phyloP scores from a whole-genome alignment of 2,329 filamentous ascomycete genomes.

The Sporothrix luriei region DNA sequence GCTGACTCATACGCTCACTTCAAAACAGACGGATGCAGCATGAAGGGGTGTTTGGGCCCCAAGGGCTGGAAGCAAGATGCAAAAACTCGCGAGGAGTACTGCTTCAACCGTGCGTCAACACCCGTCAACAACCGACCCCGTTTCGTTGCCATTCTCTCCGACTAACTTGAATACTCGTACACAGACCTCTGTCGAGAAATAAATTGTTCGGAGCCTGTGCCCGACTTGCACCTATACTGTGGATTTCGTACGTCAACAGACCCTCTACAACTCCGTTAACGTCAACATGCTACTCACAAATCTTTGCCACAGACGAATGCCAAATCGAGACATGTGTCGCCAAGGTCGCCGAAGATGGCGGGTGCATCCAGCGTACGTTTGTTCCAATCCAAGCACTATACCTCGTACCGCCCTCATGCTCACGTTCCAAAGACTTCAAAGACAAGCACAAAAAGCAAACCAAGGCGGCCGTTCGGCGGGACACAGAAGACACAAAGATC shows the following conservation, averaged over 20 bases:
- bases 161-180: neutral
- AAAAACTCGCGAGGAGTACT: conserved; percentile 30
- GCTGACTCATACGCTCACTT: neutral
- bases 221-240: conserved; percentile 29
- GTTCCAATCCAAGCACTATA: neutral
- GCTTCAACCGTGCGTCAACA: conserved; percentile 29
- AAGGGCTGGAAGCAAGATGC: conserved; percentile 30
- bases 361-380: conserved; percentile 30
- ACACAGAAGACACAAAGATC: neutral
- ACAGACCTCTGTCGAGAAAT: conserved; percentile 30
- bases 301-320: conserved; percentile 30
- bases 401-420: neutral
- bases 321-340: neutral
- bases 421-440: neutral
- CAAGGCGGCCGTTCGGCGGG: conserved; percentile 9
- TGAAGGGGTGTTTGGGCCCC: conserved; percentile 21
- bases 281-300: too few species aligned
- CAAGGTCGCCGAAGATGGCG: conserved; percentile 2
- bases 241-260: conserved; percentile 19
- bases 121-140: neutral
- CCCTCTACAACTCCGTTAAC: neutral
- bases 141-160: neutral
- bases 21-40: conserved; percentile 29
- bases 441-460: conserved; percentile 7
- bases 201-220: neutral